A percentile compares a stretch with the other conserved stretches of the same genome.
These are phyloP conservation scores for Pulveroboletus sp. DNA, from an alignment of 768 basidiomycete species.

Conservation along the genomic window DNA sequence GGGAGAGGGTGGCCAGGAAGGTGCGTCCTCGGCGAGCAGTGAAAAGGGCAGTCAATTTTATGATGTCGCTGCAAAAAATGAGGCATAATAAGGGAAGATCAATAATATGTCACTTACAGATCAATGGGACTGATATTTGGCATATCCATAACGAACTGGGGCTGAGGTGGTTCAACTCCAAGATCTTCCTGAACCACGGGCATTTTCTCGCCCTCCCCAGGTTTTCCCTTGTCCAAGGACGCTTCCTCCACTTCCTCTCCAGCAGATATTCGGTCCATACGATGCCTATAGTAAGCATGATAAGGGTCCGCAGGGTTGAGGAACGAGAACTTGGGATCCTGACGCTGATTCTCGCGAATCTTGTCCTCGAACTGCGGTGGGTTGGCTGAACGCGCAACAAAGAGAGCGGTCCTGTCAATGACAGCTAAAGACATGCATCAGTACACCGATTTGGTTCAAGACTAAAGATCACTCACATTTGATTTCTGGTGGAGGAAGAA, in stretches of 20 bases:
- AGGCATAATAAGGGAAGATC: neutral
- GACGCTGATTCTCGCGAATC: slow-evolving; percentile 93
- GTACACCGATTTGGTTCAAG: neutral
- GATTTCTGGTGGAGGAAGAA: slow-evolving; percentile 94
- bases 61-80: slow-evolving; percentile 64
- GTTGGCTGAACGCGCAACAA: slow-evolving; percentile 90
- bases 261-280: slow-evolving; percentile 74
- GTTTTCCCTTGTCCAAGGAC: slow-evolving; percentile 41
- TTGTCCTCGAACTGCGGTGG: slow-evolving; percentile 94
- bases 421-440: slow-evolving; percentile 52
- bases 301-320: slow-evolving; percentile 96
- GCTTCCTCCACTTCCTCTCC: slow-evolving; percentile 70
- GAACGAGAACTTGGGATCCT: slow-evolving; percentile 98
- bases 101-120: slow-evolving; percentile 56
- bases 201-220: slow-evolving; percentile 28
- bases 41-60: slow-evolving; percentile 94
- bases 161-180: slow-evolving; percentile 70
- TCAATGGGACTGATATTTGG: slow-evolving; percentile 88
- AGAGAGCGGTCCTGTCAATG: slow-evolving; percentile 90
- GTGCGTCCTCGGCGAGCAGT: slow-evolving; percentile 85
- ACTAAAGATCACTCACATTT: slow-evolving; percentile 52
- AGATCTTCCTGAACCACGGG: slow-evolving; percentile 48
- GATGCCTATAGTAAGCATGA: slow-evolving; percentile 95
- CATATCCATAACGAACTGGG: slow-evolving; percentile 81
- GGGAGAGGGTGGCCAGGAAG: slow-evolving; percentile 81